Conservation (phyloP, 169 alveolate species). For the Besnoitia besnoiti region DNA sequence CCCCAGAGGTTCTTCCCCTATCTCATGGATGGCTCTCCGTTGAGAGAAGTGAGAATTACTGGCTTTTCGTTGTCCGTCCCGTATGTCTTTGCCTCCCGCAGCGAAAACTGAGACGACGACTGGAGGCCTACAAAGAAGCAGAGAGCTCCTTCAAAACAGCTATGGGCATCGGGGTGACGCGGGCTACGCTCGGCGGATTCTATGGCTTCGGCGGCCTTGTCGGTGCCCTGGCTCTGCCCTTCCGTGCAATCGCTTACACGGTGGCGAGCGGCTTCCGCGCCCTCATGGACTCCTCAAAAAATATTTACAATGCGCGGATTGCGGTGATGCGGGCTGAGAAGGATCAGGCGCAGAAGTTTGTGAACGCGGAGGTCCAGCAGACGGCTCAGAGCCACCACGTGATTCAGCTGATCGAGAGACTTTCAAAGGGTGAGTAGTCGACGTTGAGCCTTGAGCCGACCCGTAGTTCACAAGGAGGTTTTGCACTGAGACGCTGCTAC, state of each 20-base stretch:
- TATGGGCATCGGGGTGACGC: background rate
- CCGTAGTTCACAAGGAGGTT: too few relatives aligned
- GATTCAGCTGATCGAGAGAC: background rate
- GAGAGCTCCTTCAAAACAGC: background rate
- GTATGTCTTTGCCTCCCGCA: background rate
- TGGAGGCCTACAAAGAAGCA: background rate
- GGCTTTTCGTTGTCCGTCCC: background rate
- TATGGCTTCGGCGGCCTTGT: conserved; percentile 24
- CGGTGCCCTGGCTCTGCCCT: background rate
- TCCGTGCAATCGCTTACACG: background rate
- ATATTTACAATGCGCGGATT: background rate
- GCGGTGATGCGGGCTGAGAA: background rate
- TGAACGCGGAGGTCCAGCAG: background rate
- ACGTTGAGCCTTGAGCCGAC: too few relatives aligned
- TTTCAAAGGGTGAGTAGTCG: background rate
- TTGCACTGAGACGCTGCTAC: too few relatives aligned
- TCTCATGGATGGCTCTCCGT: too few relatives aligned
- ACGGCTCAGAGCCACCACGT: background rate
- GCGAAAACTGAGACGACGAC: background rate
- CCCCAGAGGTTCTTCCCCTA: too few relatives aligned
- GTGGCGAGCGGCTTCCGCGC: background rate
- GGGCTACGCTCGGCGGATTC: background rate
- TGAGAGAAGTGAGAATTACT: too few relatives aligned
- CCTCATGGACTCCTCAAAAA: background rate
- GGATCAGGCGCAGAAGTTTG: background rate